Conservation (phyloP, 2,329 filamentous ascomycete species). For the Venturia carpophila region DNA sequence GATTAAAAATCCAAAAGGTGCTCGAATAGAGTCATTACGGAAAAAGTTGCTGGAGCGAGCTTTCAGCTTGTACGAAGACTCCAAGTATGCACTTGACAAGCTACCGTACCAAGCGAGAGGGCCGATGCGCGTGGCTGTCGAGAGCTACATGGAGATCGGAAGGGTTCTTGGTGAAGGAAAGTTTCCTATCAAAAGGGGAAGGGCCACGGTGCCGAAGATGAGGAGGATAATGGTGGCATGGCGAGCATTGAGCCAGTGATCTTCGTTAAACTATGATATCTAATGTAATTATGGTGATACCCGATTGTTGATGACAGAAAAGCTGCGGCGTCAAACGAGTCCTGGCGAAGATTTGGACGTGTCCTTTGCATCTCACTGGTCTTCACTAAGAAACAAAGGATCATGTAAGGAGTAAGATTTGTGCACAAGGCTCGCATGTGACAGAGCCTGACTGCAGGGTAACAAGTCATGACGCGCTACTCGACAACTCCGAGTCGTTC, state of each 20-base stretch:
- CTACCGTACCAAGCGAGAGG: conserved; percentile 54
- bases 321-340: background rate
- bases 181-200: conserved; percentile 37
- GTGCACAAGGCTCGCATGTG: conserved; percentile 1
- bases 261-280: background rate
- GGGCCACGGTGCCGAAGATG: conserved; percentile 41
- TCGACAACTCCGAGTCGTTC: background rate
- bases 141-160: conserved; percentile 71
- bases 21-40: conserved; percentile 44
- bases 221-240: conserved; percentile 51
- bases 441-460: background rate
- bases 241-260: conserved; percentile 23
- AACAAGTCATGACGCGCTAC: conserved; percentile 11
- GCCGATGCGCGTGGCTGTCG: conserved; percentile 60
- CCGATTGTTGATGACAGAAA: background rate
- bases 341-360: background rate
- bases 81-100: conserved; percentile 50
- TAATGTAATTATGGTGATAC: conserved; percentile 12
- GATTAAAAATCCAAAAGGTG: conserved; percentile 42
- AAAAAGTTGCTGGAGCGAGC: conserved; percentile 51
- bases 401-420: background rate
- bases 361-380: background rate
- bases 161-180: conserved; percentile 47
- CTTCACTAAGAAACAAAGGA: background rate
- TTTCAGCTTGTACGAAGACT: conserved; percentile 51